Evolutionary conservation across 768 basidiomycete genomes (phyloP).

Genomic region (Psilocybe subaeruginosa): DNA sequence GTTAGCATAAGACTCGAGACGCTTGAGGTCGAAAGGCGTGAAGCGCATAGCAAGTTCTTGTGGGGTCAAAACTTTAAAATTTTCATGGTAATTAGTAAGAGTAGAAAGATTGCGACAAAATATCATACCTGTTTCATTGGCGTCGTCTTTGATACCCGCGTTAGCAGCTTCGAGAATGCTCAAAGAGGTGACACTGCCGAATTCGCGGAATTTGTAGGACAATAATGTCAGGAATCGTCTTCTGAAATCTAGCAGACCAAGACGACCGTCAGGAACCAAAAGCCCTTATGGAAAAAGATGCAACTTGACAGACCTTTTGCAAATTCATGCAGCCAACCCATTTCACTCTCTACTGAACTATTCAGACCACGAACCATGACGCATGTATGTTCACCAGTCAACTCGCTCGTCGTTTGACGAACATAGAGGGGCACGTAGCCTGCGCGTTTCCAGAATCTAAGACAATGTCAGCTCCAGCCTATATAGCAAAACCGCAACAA

Average conservation of each 20-base stretch:
- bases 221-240: constrained; percentile 86
- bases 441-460: constrained; percentile 93
- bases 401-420: constrained; percentile 90
- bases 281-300: background rate
- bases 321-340: constrained; percentile 90
- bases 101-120: background rate
- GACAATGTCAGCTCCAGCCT: constrained; percentile 3
- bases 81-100: background rate
- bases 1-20: constrained; percentile 93
- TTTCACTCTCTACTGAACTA: constrained; percentile 59
- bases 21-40: constrained; percentile 94
- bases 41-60: constrained; percentile 59
- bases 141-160: constrained; percentile 52
- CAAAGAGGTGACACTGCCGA: constrained; percentile 83
- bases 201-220: constrained; percentile 94
- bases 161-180: constrained; percentile 89
- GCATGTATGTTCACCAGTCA: constrained; percentile 96
- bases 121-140: constrained; percentile 38
- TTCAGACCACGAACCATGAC: constrained; percentile 92
- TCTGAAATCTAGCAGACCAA: constrained; percentile 75
- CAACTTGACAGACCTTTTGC: constrained; percentile 62
- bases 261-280: background rate
- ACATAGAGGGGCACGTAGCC: constrained; percentile 92
- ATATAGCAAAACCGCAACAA: background rate
- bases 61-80: constrained; percentile 35